Base-by-base conservation (phyloP, 768 basidiomycete species). In the Plicaturopsis crispa region DNA sequence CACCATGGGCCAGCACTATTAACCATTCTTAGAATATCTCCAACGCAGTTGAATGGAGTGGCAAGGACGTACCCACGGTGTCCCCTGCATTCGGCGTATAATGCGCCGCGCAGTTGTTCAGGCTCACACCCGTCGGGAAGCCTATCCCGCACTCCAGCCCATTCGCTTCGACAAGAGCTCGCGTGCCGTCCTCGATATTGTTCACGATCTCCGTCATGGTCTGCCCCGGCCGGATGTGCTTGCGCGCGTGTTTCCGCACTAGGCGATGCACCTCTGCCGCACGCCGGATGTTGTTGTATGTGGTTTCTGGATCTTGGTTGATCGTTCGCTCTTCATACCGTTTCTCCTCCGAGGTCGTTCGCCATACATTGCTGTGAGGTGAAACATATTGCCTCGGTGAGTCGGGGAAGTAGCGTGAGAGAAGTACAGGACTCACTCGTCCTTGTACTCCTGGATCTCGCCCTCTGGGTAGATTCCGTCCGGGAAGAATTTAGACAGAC, bases 181-280 rank as follows among this genome's bases (percentile, higher is more conserved):
- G 73, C 18, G 85, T 89, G 6, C 88, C 85, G 49, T 92, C 80
- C 61, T 99, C 96, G 52, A 99, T 93, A 50, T 80, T 72, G 43
- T 98, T 80, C 22, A 81, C 93, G 47, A 99, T 96, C 50, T 94
- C 86, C 2, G 80, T 92, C 85, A 91, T 87, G 24, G 73, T 72
- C 89, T 96, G 85, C 1, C 96, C 96, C 8, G 93, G 92, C 42
- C 78, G 78, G 52, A 99, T 98, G 43, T 66, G 69, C 56, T 81
- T 81, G 49, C 80, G 78, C 3, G 88, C 91, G 52, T 84, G 74
- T 42, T 75, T 65, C 39, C 96, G 81, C 38, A 93, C 94, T 56
- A 87, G 85, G 33, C 96, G 75, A 57, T 99, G 96, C 8, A 94
- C 92, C 62, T 98, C 93, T n/a, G 88, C 86, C 28, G 83, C 96